Conservation (phyloP, 768 basidiomycete genomes). For the Calvatia gigantea region DNA sequence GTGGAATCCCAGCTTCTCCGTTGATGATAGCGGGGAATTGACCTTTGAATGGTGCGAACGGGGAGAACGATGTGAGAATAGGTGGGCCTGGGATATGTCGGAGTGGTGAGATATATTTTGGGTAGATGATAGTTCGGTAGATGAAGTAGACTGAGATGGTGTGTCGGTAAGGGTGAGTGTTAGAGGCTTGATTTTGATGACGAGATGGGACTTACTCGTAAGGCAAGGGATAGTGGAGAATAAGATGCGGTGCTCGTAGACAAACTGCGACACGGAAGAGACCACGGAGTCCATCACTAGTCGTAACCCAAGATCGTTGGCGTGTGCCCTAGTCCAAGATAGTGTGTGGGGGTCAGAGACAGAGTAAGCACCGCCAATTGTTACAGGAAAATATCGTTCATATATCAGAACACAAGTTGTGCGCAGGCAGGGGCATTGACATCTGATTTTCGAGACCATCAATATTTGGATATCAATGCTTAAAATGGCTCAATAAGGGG, state of each 20-base stretch:
- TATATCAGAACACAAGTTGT: neutral
- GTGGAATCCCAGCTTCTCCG: conserved; percentile 36
- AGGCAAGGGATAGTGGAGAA: neutral
- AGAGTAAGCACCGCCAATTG: neutral
- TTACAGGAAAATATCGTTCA: neutral
- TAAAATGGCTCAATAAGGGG: no score
- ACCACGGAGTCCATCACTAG: neutral
- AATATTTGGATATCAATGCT: no score
- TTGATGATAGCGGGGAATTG: conserved; percentile 35
- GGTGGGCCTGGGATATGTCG: conserved; percentile 9
- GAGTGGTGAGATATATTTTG: conserved; percentile 4
- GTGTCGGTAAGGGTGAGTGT: neutral
- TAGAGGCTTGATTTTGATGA: neutral
- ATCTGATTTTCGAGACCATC: neutral
- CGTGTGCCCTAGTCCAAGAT: no score
- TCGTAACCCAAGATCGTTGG: no score
- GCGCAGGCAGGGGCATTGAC: neutral
- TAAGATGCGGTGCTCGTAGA: neutral
- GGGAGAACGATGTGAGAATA: neutral
- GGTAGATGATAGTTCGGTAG: conserved; percentile 5
- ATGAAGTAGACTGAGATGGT: neutral
- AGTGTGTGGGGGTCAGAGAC: no score
- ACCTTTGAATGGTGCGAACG: conserved; percentile 18
- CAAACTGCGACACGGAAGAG: neutral
- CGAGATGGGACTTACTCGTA: neutral